Evolutionary conservation across 2,329 filamentous ascomycete genomes (phyloP), one percentile per base, ranked within the genome.

Genomic region (Dothidotthia symphoricarpi): DNA sequence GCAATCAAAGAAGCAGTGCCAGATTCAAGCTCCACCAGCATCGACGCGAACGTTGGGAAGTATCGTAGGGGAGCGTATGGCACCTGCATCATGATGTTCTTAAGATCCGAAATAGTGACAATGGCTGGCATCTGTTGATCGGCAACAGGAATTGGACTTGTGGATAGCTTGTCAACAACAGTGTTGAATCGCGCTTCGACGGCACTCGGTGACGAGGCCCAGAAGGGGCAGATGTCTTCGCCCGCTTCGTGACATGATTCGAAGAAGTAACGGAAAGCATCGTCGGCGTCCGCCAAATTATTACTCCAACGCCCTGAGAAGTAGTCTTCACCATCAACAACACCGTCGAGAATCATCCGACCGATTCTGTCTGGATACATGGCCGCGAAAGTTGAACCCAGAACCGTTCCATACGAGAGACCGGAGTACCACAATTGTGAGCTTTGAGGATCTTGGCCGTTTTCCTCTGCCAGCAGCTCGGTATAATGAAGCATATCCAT

Each of bases 201-300:
- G 5, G 48, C 39, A 8, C 38, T 19, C 30, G 37, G 40, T 4
- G 45, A 49, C 1, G 43, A 37, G 16, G 49, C 46, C 17, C 19
- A 34, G 34, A 51, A 55, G 3, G 16, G 17, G 26, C 55, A 58
- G 3, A 42, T 30, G 2, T 38, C 16, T 6, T 44, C 35, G 4
- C 75, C 75, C 13, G 73, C 78, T 28, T 68, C 61, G 51, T 74
- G 70, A 52, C 81, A 84, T 27, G 72, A 70, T 13, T 66, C 61
- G 49, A 75, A 78, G 40, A 83, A 81, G 13, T 64, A 71, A 1
- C 69, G 59, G 49, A 80, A 70, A 5, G 76, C 71, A 34, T 71
- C 67, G 54, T 83, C 78, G 11, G 75, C 72, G 49, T 82, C 75
- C n/a, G 65, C 65, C 6, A 78, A 52, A 34, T 72, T 67, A 17